These are phyloP conservation scores for Ascodesmis nigricans DNA, from an alignment of 495 filamentous ascomycete genomes.

Conservation along the genomic window DNA sequence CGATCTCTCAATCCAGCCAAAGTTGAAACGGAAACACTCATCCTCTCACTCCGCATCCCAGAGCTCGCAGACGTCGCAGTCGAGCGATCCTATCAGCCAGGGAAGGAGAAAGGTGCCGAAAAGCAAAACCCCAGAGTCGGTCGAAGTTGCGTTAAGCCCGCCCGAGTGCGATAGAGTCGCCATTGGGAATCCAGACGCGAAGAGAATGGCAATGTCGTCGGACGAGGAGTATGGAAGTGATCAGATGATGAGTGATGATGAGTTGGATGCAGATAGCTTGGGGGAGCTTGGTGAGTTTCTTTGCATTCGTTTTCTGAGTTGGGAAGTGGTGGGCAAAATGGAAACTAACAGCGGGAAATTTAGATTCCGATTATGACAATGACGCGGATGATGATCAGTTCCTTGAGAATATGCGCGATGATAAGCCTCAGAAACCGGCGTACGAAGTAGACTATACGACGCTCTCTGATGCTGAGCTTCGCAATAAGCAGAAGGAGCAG, in stretches of 20 bases:
- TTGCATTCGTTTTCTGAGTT: neutral
- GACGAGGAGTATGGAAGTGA: slow-evolving; percentile 83
- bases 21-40: too few relatives aligned
- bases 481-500: slow-evolving; percentile 58
- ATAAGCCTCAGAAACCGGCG: slow-evolving; percentile 45
- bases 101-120: too few relatives aligned
- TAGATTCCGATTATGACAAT: slow-evolving; percentile 35
- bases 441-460: slow-evolving; percentile 77
- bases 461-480: slow-evolving; percentile 54
- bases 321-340: slow-evolving; percentile 10
- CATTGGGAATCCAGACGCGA: too few relatives aligned
- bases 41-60: too few relatives aligned
- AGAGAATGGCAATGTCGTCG: slow-evolving; percentile 86
- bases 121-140: too few relatives aligned
- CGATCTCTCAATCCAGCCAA: too few relatives aligned
- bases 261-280: slow-evolving; percentile 57
- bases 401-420: slow-evolving; percentile 55
- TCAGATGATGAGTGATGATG: slow-evolving; percentile 46
- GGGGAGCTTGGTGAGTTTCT: slow-evolving; percentile 45
- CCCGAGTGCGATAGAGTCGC: too few relatives aligned
- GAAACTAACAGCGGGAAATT: slow-evolving; percentile 7
- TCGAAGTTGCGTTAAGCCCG: too few relatives aligned
- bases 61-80: too few relatives aligned
- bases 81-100: too few relatives aligned
- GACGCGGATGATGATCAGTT: slow-evolving; percentile 52